Percentiles rank a stretch among this genome's conserved stretches.
These are phyloP conservation scores for Phytophthora nicotianae DNA, from an alignment of 352 stramenopile species.

Conservation along the genomic window DNA sequence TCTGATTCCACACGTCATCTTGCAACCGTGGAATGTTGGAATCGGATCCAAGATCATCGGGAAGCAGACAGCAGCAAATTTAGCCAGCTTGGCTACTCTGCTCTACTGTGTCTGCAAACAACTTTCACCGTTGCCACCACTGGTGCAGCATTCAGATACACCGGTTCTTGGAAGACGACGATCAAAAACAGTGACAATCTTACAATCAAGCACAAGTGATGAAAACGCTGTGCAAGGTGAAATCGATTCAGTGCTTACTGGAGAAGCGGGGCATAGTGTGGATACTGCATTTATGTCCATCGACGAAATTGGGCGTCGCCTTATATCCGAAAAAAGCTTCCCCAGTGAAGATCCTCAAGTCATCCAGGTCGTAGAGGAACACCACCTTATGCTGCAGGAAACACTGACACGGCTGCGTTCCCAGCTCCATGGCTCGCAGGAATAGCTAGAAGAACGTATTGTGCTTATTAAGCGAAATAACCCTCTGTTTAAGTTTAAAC, in stretches of 20 bases:
- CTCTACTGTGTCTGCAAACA: constrained; percentile 54
- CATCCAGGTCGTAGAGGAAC: constrained; percentile 34
- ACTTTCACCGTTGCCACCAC: constrained; percentile 49
- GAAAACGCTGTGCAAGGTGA: background rate
- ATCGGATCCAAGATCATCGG: constrained; percentile 37
- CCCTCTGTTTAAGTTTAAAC: constrained; percentile 12
- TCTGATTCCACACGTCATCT: constrained; percentile 61
- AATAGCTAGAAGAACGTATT: background rate
- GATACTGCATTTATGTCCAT: constrained; percentile 33
- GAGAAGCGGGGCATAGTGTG: background rate
- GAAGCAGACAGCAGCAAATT: constrained; percentile 38
- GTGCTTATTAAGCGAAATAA: constrained; percentile 15
- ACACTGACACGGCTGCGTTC: constrained; percentile 14
- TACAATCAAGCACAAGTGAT: constrained; percentile 1
- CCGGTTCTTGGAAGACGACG: constrained; percentile 17
- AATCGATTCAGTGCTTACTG: background rate
- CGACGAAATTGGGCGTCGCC: constrained; percentile 32
- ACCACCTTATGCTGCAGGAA: constrained; percentile 23
- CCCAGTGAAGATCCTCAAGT: constrained; percentile 30
- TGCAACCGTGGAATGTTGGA: constrained; percentile 53
- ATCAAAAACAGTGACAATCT: constrained; percentile 10
- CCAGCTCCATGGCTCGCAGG: constrained; percentile 13
- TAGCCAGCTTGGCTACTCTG: constrained; percentile 54
- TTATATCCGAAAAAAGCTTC: constrained; percentile 40
- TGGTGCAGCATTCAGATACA: constrained; percentile 7